Base-by-base conservation (phyloP, 140 eudicot genomes). In the Erigeron philadelphicus region DNA sequence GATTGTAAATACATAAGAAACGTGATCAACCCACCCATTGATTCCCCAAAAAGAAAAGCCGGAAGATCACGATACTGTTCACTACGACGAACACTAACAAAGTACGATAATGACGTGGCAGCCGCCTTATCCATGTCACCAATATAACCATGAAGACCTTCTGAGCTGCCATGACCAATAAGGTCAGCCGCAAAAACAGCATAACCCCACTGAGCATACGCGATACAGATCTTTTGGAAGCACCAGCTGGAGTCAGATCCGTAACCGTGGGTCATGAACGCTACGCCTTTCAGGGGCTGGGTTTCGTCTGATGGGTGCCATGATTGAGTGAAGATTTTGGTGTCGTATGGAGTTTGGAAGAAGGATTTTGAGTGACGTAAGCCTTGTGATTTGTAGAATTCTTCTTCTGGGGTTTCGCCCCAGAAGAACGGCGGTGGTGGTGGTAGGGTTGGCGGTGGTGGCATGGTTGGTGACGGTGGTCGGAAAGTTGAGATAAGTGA, bases 161-260 rank as follows among this genome's bases (percentile, higher is more conserved):
- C 95, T 52, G 96, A 89, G 0, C 89, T 77, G 64, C 96, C 96
- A 74, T 89, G 96, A 1, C 96, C 96, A 31, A 89, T 68, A n/a
- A 87, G 79, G 31, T 89, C 95, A 1, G 96, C 95, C 2, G 95
- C 88, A 73, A 82, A 87, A 19, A 89, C 95, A 25, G 89, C 91
- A 76, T 89, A 86, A 0, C 96, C 96, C 96, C 96, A 89, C 4
- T 55, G 52, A 63, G 96, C 89, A 70, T 72, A 84, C 12, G 49
- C 45, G 58, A 89, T 86, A 81, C 96, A 89, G 68, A 83, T 76
- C 54, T 82, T 81, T 73, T 89, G 95, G 82, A 89, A 89, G 7
- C 83, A 44, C 96, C 96, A 87, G 52, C 84, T 82, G 49, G 91
- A 45, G 62, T 89, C 96, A 31, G 91, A 84, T 9, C 84, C 91